Evolutionary conservation across 495 filamentous ascomycete genomes (phyloP).

Genomic region (Podospora conica): DNA sequence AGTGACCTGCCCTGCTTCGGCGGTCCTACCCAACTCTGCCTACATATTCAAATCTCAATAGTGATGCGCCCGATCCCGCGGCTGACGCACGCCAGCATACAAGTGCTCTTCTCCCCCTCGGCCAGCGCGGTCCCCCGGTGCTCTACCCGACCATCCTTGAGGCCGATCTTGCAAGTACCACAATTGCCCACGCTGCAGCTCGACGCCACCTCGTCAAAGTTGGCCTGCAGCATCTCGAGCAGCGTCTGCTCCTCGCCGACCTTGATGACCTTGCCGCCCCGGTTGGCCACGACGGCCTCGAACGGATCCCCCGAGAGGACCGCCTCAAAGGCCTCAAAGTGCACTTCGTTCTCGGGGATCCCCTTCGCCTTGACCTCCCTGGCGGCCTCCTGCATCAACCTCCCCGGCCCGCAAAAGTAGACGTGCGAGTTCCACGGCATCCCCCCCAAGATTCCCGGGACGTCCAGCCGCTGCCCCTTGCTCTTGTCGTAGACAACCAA

Average conservation of each 20-base stretch:
- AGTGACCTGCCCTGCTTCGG: neutral
- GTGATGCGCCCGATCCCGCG: conserved; percentile 41
- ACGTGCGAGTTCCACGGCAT: conserved; percentile 44
- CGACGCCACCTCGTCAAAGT: conserved; percentile 40
- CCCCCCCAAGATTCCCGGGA: conserved; percentile 32
- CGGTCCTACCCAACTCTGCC: conserved; percentile 1
- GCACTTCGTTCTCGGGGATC: conserved; percentile 41
- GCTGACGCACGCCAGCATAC: conserved; percentile 46
- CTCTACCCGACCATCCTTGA: conserved; percentile 46
- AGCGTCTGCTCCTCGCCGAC: conserved; percentile 41
- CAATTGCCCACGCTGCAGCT: conserved; percentile 56
- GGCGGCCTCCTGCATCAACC: conserved; percentile 44
- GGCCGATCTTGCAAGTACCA: conserved; percentile 47
- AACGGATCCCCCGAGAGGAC: conserved; percentile 50
- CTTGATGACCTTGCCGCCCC: conserved; percentile 21
- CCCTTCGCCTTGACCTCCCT: conserved; percentile 30
- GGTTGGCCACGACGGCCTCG: conserved; percentile 41
- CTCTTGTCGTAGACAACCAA: conserved; percentile 43
- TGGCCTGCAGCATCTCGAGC: conserved; percentile 34
- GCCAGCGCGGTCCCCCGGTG: conserved; percentile 47
- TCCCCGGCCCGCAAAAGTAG: conserved; percentile 49
- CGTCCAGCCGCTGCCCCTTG: conserved; percentile 43
- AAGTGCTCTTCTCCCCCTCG: conserved; percentile 37
- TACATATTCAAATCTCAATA: conserved; percentile 35
- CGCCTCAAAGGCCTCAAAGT: conserved; percentile 51